phyloP scores from a whole-genome alignment of 1,139 yeast genomes.

The Debaryomyces fabryi region DNA sequence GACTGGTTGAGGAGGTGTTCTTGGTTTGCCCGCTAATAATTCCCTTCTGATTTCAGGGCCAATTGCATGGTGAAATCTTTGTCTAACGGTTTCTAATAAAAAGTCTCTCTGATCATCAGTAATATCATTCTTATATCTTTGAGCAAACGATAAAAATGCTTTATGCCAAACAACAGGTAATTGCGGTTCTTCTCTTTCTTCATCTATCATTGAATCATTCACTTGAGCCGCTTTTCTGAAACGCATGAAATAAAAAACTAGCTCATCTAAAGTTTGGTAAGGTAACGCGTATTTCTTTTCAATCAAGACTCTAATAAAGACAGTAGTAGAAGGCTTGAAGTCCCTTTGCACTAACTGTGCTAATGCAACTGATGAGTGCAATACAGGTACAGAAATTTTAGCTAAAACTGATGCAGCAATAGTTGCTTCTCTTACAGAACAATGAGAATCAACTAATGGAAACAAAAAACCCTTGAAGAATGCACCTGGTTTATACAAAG shows the following conservation, averaged over 20 bases:
- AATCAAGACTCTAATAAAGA: conserved; percentile 82
- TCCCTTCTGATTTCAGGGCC: conserved; percentile 97
- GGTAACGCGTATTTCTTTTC: conserved; percentile 97
- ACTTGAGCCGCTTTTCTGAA: conserved; percentile 62
- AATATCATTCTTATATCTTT: conserved; percentile 93
- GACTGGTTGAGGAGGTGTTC: conserved; percentile 30
- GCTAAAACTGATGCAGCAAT: conserved; percentile 91
- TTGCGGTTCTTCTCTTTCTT: conserved; percentile 49
- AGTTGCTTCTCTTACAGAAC: conserved; percentile 91
- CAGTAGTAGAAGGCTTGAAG: conserved; percentile 85
- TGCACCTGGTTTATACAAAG: conserved; percentile 95
- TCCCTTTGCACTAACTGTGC: conserved; percentile 82
- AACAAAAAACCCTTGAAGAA: conserved; percentile 94
- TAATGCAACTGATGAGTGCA: conserved; percentile 95
- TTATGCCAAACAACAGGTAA: conserved; percentile 98
- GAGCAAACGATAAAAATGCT: conserved; percentile 90
- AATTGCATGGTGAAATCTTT: conserved; percentile 83
- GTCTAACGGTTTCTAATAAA: conserved; percentile 85
- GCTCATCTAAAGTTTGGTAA: conserved; percentile 91
- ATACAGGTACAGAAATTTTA: conserved; percentile 88
- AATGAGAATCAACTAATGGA: conserved; percentile 82
- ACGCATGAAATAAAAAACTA: conserved; percentile 93
- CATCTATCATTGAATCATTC: conserved; percentile 32
- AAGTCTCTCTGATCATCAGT: conserved; percentile 97
- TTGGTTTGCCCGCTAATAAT: conserved; percentile 73